These are phyloP conservation scores for Cornus suecica DNA, from an alignment of 148 eudicot species.

Conservation along the genomic window DNA sequence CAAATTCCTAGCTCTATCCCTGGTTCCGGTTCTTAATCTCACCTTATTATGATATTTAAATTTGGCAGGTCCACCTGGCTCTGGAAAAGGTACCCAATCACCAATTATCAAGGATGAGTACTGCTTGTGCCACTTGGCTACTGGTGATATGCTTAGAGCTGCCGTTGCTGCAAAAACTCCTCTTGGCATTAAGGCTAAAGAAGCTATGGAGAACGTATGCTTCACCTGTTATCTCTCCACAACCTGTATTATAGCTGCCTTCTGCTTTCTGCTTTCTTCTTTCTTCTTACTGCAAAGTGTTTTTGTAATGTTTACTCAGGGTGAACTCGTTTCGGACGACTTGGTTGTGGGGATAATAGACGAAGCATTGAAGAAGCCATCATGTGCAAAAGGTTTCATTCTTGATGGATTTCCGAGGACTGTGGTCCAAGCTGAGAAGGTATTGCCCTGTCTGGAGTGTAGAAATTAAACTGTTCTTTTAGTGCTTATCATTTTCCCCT, in stretches of 20 bases:
- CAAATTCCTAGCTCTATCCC: no score
- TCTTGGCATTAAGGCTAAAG: slow-evolving; percentile 86
- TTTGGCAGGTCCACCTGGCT: slow-evolving; percentile 91
- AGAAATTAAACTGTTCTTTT: not conserved
- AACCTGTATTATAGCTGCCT: not conserved
- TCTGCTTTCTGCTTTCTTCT: not conserved
- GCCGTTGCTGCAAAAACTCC: slow-evolving; percentile 92
- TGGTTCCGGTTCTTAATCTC: no score
- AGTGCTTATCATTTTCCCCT: not conserved
- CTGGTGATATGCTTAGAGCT: slow-evolving; percentile 99
- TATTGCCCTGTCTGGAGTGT: slow-evolving; percentile 14
- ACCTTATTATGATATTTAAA: not conserved
- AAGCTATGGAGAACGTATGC: slow-evolving; percentile 86
- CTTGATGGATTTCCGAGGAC: slow-evolving; percentile 99
- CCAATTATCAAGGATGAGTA: slow-evolving; percentile 91
- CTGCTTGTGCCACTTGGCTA: slow-evolving; percentile 95
- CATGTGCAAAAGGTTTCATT: slow-evolving; percentile 92
- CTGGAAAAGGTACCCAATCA: slow-evolving; percentile 98
- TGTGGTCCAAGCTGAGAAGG: slow-evolving; percentile 94
- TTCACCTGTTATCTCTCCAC: not conserved
- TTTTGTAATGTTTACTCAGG: slow-evolving; percentile 34
- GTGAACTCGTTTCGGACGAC: slow-evolving; percentile 95
- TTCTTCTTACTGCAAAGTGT: not conserved
- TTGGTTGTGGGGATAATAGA: slow-evolving; percentile 92
- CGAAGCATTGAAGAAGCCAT: slow-evolving; percentile 90